These are phyloP conservation scores for Penicillium taxi DNA, from an alignment of 495 filamentous ascomycete genomes.

Conservation along the genomic window DNA sequence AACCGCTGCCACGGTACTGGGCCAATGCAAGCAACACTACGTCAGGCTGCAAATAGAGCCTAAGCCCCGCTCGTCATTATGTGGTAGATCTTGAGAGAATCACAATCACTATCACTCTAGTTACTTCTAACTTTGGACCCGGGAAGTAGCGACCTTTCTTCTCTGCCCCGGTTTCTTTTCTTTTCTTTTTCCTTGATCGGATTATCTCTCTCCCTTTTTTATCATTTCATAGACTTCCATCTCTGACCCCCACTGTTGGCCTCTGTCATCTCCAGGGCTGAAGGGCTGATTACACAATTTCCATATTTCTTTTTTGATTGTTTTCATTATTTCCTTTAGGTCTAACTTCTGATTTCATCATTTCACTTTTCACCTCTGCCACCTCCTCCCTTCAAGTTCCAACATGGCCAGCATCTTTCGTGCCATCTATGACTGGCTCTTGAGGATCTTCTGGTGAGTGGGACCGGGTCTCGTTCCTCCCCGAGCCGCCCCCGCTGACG, in stretches of 20 bases:
- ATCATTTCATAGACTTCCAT: background rate
- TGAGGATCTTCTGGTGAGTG: slow-evolving; percentile 96
- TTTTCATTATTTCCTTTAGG: background rate
- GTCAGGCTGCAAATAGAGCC: slow-evolving; percentile 18
- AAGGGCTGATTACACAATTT: no score
- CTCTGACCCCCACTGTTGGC: slow-evolving; percentile 2
- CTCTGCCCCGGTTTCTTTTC: slow-evolving; percentile 4
- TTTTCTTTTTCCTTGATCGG: slow-evolving; percentile 9
- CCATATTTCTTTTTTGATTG: background rate
- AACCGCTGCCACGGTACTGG: background rate
- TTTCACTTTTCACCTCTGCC: background rate
- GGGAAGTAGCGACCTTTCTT: slow-evolving; percentile 6
- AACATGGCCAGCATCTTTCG: slow-evolving; percentile 84
- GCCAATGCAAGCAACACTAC: slow-evolving; percentile 2
- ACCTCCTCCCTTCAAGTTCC: slow-evolving; percentile 3
- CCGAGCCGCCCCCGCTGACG: slow-evolving; percentile 34
- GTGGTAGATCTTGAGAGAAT: slow-evolving; percentile 17
- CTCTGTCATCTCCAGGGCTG: no score
- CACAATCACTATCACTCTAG: no score
- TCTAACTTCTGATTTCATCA: background rate
- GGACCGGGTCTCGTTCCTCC: slow-evolving; percentile 22
- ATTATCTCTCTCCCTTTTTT: background rate
- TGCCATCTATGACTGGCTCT: slow-evolving; percentile 93
- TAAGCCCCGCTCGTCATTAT: slow-evolving; percentile 35
- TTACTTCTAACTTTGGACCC: no score